phyloP scores from a whole-genome alignment of 305 asterid species.

The Coffea humblotiana region DNA sequence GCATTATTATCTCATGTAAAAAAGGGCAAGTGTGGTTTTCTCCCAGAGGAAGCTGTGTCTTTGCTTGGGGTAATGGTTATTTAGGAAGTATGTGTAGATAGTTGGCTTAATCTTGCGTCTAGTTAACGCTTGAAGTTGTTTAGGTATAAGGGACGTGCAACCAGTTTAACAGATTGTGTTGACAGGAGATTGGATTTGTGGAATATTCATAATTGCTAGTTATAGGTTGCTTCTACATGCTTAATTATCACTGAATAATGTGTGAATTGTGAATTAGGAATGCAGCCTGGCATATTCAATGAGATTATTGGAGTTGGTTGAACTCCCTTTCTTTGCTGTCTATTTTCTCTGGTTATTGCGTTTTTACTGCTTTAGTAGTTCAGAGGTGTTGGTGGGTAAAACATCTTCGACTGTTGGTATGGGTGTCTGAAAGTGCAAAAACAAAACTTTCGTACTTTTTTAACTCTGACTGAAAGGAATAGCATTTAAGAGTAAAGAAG shows the following conservation, averaged over 20 bases:
- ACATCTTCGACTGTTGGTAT: too few relatives aligned
- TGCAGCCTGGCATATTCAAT: neutral
- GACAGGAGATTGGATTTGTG: constrained; percentile 6
- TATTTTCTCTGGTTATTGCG: neutral
- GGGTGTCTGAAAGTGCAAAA: neutral
- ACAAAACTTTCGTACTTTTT: too few relatives aligned
- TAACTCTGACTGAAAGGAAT: too few relatives aligned
- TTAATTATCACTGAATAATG: constrained; percentile 10
- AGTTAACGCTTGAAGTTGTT: constrained; percentile 9
- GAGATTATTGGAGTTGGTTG: neutral
- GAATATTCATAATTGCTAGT: constrained; percentile 1
- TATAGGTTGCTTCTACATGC: neutral
- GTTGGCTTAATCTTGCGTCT: constrained; percentile 9
- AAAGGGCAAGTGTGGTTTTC: constrained; percentile 4
- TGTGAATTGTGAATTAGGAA: constrained; percentile 3
- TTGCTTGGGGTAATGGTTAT: constrained; percentile 5
- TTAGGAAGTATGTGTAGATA: constrained; percentile 13
- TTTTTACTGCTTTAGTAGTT: neutral
- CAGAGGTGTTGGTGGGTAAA: neutral
- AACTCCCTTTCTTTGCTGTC: neutral
- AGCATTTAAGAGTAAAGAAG: too few relatives aligned
- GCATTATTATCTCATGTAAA: constrained; percentile 9
- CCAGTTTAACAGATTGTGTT: constrained; percentile 8
- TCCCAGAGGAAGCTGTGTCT: neutral
- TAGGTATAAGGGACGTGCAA: constrained; percentile 7